Conservation (phyloP, 2,329 filamentous ascomycete genomes). For the Penicillium sp. region DNA sequence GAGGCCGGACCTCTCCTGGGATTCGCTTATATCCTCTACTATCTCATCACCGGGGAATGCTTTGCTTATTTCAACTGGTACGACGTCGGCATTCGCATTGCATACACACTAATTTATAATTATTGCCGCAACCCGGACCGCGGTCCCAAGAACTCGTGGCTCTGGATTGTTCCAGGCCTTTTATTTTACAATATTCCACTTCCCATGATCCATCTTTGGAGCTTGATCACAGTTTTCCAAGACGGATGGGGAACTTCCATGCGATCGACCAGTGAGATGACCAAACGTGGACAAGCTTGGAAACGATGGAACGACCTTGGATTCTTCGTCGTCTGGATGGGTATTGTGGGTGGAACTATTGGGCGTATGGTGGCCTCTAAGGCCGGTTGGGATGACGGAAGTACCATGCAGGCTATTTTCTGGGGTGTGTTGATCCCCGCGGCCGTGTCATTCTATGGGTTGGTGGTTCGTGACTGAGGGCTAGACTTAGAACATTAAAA, state of each 20-base stretch:
- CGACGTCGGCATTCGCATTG: slow-evolving; percentile 34
- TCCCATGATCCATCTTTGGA: slow-evolving; percentile 42
- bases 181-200: slow-evolving; percentile 41
- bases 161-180: slow-evolving; percentile 32
- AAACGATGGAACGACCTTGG: slow-evolving; percentile 33
- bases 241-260: slow-evolving; percentile 43
- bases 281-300: slow-evolving; percentile 27
- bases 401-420: slow-evolving; percentile 15
- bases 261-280: slow-evolving; percentile 33
- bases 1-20: slow-evolving; percentile 35
- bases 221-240: slow-evolving; percentile 37
- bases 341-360: slow-evolving; percentile 28
- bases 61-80: slow-evolving; percentile 32
- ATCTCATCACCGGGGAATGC: slow-evolving; percentile 33
- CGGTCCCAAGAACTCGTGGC: slow-evolving; percentile 17
- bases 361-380: slow-evolving; percentile 19
- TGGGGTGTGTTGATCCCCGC: slow-evolving; percentile 19
- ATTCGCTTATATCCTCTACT: slow-evolving; percentile 33
- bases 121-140: slow-evolving; percentile 32
- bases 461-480: slow-evolving; percentile 18
- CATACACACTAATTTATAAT: slow-evolving; percentile 36
- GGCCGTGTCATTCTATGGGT: slow-evolving; percentile 20
- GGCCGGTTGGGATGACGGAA: slow-evolving; percentile 18
- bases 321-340: slow-evolving; percentile 38
- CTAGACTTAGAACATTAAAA: background rate